Evolutionary conservation across 257 asterid species (phyloP).

Genomic region (Solanum megistacrolobum): DNA sequence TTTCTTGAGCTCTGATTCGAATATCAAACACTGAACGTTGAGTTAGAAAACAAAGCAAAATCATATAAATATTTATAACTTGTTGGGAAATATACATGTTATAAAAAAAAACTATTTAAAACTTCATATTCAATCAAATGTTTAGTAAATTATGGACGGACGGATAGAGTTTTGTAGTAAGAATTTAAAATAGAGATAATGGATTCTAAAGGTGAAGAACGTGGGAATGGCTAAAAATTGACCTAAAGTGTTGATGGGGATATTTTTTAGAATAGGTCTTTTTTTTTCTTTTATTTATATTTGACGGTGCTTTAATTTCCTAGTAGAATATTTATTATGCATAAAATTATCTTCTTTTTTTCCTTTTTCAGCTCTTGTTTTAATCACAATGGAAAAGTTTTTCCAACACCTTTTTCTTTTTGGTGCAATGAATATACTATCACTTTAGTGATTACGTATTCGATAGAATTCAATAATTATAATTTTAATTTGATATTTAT

Average conservation of each 20-base stretch:
- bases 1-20: rapidly evolving
- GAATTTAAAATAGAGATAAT: background rate
- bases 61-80: background rate
- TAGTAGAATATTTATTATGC: background rate
- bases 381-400: background rate
- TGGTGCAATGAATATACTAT: background rate
- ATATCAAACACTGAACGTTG: background rate
- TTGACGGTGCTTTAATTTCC: constrained; percentile 2
- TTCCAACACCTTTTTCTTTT: background rate
- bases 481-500: background rate
- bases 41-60: background rate
- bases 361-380: background rate
- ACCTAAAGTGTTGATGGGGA: background rate
- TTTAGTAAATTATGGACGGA: background rate
- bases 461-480: background rate
- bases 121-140: background rate
- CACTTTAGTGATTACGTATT: background rate
- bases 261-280: background rate
- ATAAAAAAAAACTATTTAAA: background rate
- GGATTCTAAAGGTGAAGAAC: constrained; percentile 24
- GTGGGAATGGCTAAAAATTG: constrained; percentile 18
- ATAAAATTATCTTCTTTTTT: background rate
- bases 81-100: background rate
- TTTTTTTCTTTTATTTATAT: background rate
- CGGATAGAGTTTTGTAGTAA: background rate